A percentile compares a stretch with the other conserved stretches of the same genome.
These are phyloP conservation scores for Pseudogymnoascus sp. DNA, from an alignment of 2,329 filamentous ascomycete species.

Conservation along the genomic window DNA sequence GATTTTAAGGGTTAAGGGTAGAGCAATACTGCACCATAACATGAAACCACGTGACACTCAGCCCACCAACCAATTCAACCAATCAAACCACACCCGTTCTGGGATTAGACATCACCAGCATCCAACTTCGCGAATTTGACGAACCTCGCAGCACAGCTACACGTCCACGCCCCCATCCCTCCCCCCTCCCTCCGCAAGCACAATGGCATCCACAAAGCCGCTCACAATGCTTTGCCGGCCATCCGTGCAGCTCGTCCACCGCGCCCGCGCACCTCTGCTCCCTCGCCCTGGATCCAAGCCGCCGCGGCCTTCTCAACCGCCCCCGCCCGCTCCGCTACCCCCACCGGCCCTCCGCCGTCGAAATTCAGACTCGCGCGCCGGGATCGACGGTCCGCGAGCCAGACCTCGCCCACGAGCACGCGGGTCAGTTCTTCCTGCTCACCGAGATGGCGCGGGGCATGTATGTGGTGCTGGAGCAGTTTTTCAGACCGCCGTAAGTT, in stretches of 20 bases:
- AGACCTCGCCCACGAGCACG: slow-evolving; percentile 74
- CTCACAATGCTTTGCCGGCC: slow-evolving; percentile 31
- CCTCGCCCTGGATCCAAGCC: background rate
- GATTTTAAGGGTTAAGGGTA: slow-evolving; percentile 1
- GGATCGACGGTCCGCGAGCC: slow-evolving; percentile 72
- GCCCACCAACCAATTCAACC: background rate
- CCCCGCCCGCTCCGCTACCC: slow-evolving; percentile 45
- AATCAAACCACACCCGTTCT: slow-evolving; percentile 5
- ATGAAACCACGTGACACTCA: background rate
- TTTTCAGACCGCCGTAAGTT: slow-evolving; percentile 89
- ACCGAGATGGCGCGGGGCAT: slow-evolving; percentile 95
- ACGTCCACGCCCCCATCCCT: slow-evolving; percentile 17
- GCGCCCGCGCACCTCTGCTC: slow-evolving; percentile 21
- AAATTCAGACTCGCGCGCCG: slow-evolving; percentile 72
- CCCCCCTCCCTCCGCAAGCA: slow-evolving; percentile 18
- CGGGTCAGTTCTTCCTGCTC: slow-evolving; percentile 91
- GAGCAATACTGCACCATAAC: background rate
- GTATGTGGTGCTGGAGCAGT: slow-evolving; percentile 97
- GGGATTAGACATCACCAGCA: slow-evolving; percentile 7
- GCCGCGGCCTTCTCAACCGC: slow-evolving; percentile 26
- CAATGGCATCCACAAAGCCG: slow-evolving; percentile 32
- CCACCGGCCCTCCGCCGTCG: slow-evolving; percentile 69
- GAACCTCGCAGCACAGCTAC: slow-evolving; percentile 13
- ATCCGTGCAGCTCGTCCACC: slow-evolving; percentile 23
- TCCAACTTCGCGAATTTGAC: slow-evolving; percentile 15